Evolutionary conservation across 306 rosid species (phyloP).

Genomic region (Crotalaria pallida): DNA sequence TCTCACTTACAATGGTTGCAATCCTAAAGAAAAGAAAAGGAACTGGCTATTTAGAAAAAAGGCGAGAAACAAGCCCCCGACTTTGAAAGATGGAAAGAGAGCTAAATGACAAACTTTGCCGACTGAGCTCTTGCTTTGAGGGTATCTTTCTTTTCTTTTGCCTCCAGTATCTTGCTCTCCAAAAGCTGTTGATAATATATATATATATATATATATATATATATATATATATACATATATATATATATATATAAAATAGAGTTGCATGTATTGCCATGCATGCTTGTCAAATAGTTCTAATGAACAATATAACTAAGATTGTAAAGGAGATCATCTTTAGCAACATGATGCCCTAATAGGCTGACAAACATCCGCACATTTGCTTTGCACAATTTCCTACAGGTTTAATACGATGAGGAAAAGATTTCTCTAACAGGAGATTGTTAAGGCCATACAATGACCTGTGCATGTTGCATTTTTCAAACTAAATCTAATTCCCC

Average conservation of each 20-base stretch:
- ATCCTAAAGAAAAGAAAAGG: conserved; percentile 40
- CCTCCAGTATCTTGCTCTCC: conserved; percentile 75
- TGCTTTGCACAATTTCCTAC: neutral
- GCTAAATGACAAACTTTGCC: conserved; percentile 45
- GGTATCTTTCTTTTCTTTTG: conserved; percentile 69
- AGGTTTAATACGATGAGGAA: neutral
- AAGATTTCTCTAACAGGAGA: neutral
- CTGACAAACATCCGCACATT: neutral
- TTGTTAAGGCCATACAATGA: too few relatives aligned
- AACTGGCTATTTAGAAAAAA: conserved; percentile 22
- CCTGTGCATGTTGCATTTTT: too few relatives aligned
- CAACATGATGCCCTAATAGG: neutral
- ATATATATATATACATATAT: too few relatives aligned
- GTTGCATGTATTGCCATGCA: neutral
- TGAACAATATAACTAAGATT: neutral
- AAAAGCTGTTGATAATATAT: conserved; percentile 37
- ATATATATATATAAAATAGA: too few relatives aligned
- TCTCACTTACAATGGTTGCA: conserved; percentile 60
- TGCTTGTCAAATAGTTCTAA: neutral
- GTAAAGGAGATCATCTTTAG: neutral
- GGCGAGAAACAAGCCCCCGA: neutral
- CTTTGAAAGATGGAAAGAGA: neutral
- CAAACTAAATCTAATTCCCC: too few relatives aligned
- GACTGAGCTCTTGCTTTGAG: conserved; percentile 83
- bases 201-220: neutral